Evolutionary conservation across 2,329 filamentous ascomycete genomes (phyloP).

Genomic region (Nemania serpens): DNA sequence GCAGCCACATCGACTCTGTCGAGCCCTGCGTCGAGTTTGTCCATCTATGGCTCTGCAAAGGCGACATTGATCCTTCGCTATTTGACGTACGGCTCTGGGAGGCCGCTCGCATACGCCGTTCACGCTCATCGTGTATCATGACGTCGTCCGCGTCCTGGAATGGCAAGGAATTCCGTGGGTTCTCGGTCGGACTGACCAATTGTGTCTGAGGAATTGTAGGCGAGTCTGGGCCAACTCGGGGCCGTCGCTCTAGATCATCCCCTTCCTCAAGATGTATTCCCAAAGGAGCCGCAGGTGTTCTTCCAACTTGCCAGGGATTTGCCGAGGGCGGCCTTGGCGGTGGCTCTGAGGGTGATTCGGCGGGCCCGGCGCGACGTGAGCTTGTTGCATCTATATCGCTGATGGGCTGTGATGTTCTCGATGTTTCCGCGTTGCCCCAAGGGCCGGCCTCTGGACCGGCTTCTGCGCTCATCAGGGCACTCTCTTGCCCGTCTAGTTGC

Average conservation of each 20-base stretch:
- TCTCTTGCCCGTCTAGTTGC: constrained; percentile 35
- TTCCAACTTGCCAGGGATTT: constrained; percentile 51
- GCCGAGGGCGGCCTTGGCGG: constrained; percentile 46
- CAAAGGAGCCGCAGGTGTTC: constrained; percentile 28
- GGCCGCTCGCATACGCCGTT: constrained; percentile 33
- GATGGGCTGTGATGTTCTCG: constrained; percentile 19
- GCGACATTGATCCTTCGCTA: constrained; percentile 38
- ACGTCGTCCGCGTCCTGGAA: constrained; percentile 25
- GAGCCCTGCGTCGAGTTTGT: constrained; percentile 41
- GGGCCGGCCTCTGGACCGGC: constrained; percentile 33
- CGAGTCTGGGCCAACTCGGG: constrained; percentile 36
- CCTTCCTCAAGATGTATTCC: constrained; percentile 30
- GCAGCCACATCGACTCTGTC: constrained; percentile 22
- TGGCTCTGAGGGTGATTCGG: constrained; percentile 35
- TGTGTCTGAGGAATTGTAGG: constrained; percentile 40
- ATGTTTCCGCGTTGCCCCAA: constrained; percentile 21
- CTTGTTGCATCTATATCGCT: constrained; percentile 34
- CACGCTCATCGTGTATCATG: constrained; percentile 29
- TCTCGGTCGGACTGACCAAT: constrained; percentile 31
- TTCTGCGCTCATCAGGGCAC: constrained; percentile 33
- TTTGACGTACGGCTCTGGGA: constrained; percentile 34
- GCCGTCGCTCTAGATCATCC: constrained; percentile 32
- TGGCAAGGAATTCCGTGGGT: constrained; percentile 19
- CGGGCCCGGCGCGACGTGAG: constrained; percentile 34
- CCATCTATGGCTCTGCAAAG: constrained; percentile 37